Conservation (phyloP, 2,329 filamentous ascomycete species). For the Aspergillus novoparasiticus region DNA sequence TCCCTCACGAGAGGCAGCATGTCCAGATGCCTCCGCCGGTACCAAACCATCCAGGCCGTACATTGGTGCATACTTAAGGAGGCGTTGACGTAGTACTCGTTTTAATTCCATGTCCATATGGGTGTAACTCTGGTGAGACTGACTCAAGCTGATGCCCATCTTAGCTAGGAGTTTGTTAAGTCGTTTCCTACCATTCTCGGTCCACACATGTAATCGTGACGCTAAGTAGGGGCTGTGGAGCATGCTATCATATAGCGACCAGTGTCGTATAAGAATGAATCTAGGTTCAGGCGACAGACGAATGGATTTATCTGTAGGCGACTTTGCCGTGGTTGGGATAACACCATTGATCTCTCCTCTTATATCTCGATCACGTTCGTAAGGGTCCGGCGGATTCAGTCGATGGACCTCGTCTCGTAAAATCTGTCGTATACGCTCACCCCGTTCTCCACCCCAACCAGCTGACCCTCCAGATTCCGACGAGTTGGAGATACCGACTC, state of each 20-base stretch:
- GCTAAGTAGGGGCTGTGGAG: slow-evolving; percentile 94
- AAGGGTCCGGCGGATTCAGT: slow-evolving; percentile 75
- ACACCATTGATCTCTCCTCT: slow-evolving; percentile 72
- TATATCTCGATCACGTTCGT: slow-evolving; percentile 61
- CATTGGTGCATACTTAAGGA: slow-evolving; percentile 87
- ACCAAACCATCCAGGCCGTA: slow-evolving; percentile 95
- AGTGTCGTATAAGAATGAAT: slow-evolving; percentile 90
- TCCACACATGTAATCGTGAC: slow-evolving; percentile 91
- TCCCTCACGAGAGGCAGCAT: slow-evolving; percentile 76
- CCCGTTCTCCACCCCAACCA: slow-evolving; percentile 80
- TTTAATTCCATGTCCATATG: slow-evolving; percentile 99
- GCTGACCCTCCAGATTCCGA: slow-evolving; percentile 58
- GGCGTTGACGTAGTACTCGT: slow-evolving; percentile 77
- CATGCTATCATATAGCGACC: slow-evolving; percentile 99
- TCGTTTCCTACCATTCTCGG: slow-evolving; percentile 81
- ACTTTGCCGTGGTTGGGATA: slow-evolving; percentile 84
- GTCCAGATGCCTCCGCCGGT: slow-evolving; percentile 72
- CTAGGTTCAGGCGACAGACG: slow-evolving; percentile 90
- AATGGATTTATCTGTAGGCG: slow-evolving; percentile 89
- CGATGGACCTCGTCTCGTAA: slow-evolving; percentile 91
- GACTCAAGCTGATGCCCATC: slow-evolving; percentile 92
- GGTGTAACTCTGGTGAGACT: slow-evolving; percentile 93
- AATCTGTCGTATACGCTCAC: slow-evolving; percentile 80
- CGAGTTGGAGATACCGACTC: slow-evolving; percentile 65
- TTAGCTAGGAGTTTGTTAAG: slow-evolving; percentile 94